Evolutionary conservation across 2,329 filamentous ascomycete genomes (phyloP).

Genomic region (Penicillium sp.): DNA sequence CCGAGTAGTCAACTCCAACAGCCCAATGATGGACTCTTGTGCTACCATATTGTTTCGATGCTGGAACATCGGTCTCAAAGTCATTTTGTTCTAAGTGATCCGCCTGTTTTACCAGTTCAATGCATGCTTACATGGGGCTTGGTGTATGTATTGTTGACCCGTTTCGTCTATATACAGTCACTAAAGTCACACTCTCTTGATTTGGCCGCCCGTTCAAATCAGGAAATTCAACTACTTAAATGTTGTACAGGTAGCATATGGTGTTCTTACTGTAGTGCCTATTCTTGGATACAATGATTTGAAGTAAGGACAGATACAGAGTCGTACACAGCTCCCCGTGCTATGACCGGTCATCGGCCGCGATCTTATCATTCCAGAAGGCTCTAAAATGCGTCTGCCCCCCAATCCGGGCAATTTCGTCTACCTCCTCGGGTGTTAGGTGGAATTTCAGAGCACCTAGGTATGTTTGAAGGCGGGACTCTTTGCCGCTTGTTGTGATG

Average conservation of each 20-base stretch:
- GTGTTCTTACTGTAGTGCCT: conserved; percentile 4
- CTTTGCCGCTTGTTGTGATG: conserved; percentile 66
- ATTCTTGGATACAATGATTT: not conserved
- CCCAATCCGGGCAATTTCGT: conserved; percentile 56
- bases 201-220: not conserved
- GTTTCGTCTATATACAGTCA: not conserved
- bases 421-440: conserved; percentile 62
- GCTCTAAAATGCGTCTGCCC: conserved; percentile 56
- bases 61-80: not conserved
- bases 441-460: conserved; percentile 61
- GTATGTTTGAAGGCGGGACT: conserved; percentile 64
- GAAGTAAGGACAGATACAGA: not conserved
- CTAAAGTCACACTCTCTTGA: not conserved
- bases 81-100: not conserved
- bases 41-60: conserved; percentile 7
- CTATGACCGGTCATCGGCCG: conserved; percentile 48
- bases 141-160: not conserved
- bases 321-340: not conserved
- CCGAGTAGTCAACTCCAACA: not conserved
- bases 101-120: not conserved
- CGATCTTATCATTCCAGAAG: conserved; percentile 58
- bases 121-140: not conserved
- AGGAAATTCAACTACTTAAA: not conserved
- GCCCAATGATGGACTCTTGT: not conserved
- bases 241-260: not conserved